Evolutionary conservation across 176 grass and related monocot species (phyloP).

Genomic region (Melocanna baccifera): DNA sequence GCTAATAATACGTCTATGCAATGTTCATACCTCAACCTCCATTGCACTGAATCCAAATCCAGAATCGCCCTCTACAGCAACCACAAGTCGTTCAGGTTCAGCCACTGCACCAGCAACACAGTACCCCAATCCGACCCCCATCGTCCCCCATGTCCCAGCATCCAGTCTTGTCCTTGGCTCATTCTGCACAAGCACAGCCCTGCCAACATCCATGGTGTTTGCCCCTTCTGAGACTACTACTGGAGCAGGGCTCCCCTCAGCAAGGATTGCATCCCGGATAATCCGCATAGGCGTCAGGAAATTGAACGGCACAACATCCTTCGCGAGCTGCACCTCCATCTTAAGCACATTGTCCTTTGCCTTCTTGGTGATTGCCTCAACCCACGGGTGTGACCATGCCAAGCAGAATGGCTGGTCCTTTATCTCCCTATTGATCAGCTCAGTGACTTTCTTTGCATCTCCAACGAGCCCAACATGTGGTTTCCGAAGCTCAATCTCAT

Average conservation of each 20-base stretch:
- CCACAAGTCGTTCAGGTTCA: slow-evolving; percentile 62
- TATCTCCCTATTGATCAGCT: slow-evolving; percentile 77
- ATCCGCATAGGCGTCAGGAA: slow-evolving; percentile 89
- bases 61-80: slow-evolving; percentile 96
- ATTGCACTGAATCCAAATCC: slow-evolving; percentile 97
- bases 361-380: slow-evolving; percentile 82
- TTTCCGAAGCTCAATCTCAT: slow-evolving; percentile 86
- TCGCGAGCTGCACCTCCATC: slow-evolving; percentile 71
- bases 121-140: slow-evolving; percentile 91
- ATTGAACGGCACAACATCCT: slow-evolving; percentile 88
- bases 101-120: slow-evolving; percentile 84
- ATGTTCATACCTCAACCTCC: slow-evolving; percentile 81
- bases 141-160: slow-evolving; percentile 96
- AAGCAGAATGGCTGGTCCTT: slow-evolving; percentile 90
- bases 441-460: slow-evolving; percentile 61
- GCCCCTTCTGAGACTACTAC: slow-evolving; percentile 82
- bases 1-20: background rate
- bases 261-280: slow-evolving; percentile 77
- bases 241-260: slow-evolving; percentile 67
- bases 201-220: slow-evolving; percentile 93
- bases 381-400: slow-evolving; percentile 70
- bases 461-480: slow-evolving; percentile 66
- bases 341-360: slow-evolving; percentile 61
- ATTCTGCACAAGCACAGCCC: slow-evolving; percentile 89
- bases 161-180: slow-evolving; percentile 90